These are phyloP conservation scores for Sistotremastrum niveocremeum DNA, from an alignment of 768 basidiomycete species.

Conservation along the genomic window DNA sequence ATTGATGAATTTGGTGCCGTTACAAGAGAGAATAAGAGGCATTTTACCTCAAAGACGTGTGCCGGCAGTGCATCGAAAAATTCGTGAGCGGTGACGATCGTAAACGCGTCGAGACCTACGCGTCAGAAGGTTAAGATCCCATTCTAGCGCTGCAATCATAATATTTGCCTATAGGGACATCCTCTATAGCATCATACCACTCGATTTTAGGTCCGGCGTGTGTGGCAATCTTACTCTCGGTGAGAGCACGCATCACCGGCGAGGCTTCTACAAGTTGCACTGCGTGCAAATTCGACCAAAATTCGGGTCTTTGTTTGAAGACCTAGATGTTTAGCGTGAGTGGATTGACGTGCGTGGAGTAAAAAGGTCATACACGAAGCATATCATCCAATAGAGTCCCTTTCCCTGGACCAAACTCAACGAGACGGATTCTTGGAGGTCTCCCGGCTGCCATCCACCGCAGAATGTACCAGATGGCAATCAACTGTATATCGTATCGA, in stretches of 20 bases:
- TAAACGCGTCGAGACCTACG: constrained; percentile 34
- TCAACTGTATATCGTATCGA: constrained; percentile 42
- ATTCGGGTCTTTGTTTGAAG: constrained; percentile 27
- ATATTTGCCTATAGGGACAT: constrained; percentile 38
- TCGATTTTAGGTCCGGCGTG: constrained; percentile 26
- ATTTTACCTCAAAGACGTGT: constrained; percentile 67
- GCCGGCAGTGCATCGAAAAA: constrained; percentile 96
- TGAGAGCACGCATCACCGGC: constrained; percentile 45
- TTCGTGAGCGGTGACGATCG: constrained; percentile 87
- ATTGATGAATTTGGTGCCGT: background rate
- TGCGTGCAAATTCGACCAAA: constrained; percentile 19
- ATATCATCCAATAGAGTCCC: constrained; percentile 90
- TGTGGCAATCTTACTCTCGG: constrained; percentile 36
- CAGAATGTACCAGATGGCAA: constrained; percentile 76
- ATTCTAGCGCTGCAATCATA: background rate
- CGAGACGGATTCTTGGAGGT: constrained; percentile 43
- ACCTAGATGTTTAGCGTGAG: constrained; percentile 24
- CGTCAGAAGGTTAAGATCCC: background rate
- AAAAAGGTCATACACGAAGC: constrained; percentile 45
- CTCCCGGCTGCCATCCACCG: constrained; percentile 50
- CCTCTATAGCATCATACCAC: constrained; percentile 68
- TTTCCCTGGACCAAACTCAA: constrained; percentile 89
- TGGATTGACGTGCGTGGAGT: no score
- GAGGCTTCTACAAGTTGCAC: constrained; percentile 81
- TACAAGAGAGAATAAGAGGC: background rate